Percentiles rank a stretch among this genome's conserved stretches.
These are phyloP conservation scores for Inga leiocalycina DNA, from an alignment of 306 rosid genomes.

Conservation along the genomic window DNA sequence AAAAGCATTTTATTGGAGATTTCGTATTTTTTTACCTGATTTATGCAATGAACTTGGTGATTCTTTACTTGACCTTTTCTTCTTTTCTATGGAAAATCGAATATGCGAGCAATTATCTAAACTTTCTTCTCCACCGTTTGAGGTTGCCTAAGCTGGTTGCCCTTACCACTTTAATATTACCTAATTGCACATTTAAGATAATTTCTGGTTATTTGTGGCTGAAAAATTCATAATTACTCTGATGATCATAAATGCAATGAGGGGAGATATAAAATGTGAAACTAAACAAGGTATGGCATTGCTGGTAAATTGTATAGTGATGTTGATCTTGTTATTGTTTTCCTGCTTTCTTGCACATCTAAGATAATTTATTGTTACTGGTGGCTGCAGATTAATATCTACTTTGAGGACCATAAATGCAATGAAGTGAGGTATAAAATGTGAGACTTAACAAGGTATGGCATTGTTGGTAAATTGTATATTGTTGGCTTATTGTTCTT, in stretches of 20 bases:
- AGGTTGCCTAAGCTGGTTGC: not conserved
- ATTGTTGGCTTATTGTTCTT: not conserved
- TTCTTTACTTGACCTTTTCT: not conserved
- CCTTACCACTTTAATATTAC: not conserved
- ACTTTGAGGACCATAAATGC: not conserved
- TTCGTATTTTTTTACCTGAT: not conserved
- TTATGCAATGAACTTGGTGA: not conserved
- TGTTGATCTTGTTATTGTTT: not conserved
- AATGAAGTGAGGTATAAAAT: not conserved
- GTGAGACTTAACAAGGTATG: not conserved
- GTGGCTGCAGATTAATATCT: not conserved
- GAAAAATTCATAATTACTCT: slow-evolving; percentile 10
- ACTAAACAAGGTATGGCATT: not conserved
- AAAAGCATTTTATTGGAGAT: not conserved
- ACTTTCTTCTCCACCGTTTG: not conserved
- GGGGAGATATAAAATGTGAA: not conserved
- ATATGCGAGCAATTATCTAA: not conserved
- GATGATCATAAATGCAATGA: not conserved
- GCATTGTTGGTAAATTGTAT: not conserved
- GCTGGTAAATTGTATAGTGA: not conserved
- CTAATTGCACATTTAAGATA: not conserved
- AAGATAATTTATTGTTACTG: not conserved
- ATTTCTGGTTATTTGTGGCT: not conserved
- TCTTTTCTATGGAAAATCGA: not conserved
- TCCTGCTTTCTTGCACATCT: not conserved